Evolutionary conservation across 345 rosid genomes (phyloP).

Genomic region (Bretschneidera sinensis): DNA sequence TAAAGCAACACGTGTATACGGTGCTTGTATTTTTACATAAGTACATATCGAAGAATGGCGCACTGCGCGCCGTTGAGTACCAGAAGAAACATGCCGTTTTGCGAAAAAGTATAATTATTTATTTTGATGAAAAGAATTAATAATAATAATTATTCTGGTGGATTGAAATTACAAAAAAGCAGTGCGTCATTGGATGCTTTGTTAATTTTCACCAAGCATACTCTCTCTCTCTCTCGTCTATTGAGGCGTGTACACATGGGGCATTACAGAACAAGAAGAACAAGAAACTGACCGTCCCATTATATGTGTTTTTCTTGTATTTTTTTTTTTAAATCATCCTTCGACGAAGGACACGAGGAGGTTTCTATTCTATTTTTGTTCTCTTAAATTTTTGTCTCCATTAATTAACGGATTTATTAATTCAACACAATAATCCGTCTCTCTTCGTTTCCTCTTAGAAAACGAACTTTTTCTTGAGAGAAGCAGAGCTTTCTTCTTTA

Average conservation of each 20-base stretch:
- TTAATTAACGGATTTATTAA: constrained; percentile 6
- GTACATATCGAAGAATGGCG: background rate
- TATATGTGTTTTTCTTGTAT: background rate
- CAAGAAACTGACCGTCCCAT: constrained; percentile 19
- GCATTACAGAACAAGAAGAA: background rate
- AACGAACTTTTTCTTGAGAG: background rate
- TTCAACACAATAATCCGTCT: background rate
- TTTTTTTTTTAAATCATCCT: background rate
- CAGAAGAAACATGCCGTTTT: background rate
- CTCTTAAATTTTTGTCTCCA: background rate
- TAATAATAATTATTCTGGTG: background rate
- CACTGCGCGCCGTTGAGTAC: background rate
- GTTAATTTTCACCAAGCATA: too few species aligned
- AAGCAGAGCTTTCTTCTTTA: constrained; percentile 10
- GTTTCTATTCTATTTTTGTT: background rate
- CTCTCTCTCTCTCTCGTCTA: background rate
- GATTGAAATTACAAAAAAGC: too few species aligned
- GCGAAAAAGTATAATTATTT: background rate
- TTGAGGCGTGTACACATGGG: background rate
- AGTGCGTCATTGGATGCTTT: background rate
- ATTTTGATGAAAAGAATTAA: background rate
- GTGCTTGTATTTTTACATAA: background rate
- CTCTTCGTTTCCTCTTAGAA: background rate
- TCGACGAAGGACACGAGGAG: constrained; percentile 23
- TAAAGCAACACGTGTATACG: background rate